Base-by-base conservation (phyloP, 192 early-diverging fungal genomes). In the Backusella parvicylindrica region DNA sequence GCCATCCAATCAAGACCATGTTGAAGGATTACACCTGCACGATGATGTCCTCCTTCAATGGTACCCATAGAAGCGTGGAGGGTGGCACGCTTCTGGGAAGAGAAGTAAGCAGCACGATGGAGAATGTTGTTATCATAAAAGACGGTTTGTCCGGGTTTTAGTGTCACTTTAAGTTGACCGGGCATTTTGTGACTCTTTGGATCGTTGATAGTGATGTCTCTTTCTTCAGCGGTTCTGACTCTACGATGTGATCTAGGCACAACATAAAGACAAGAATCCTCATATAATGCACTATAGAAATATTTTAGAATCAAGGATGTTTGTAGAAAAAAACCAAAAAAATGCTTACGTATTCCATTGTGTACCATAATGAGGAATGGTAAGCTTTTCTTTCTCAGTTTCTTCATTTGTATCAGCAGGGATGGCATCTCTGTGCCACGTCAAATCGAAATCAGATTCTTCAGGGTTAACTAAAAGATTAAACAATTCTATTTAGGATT, bases 61-160 rank as follows among this genome's bases (percentile, higher is more conserved):
- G 81, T 86, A 33, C 85, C 85, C 71, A 86, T 85, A 33, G 76
- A 84, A 40, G 78, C 85, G 47, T 86, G 85, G 11, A 86, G 72
- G 3, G 85, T 86, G 16, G 74, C 75, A 35, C 85, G 81, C 74
- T 86, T 84, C 11, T 70, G 71, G 36, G 74, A 40, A 32, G 47
- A 71, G 60, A 69, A 68, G 40, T 86, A 86, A 13, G 77, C 73
- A 38, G 83, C 85, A 41, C 85, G 85, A 64, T 86, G 85, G 41
- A 86, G 49, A 47, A 86, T 84, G 43, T 86, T 86, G 71, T 86
- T 86, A 73, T 86, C 84, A 64, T 86, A 86, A 71, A 86, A 86
- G 15, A 86, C 83, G 6, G 85, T 86, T 74, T 86, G 85, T 32
- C 85, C 85, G 16, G 85, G 80, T 41, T 80, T 78, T 2, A 86